A percentile compares a stretch with the other conserved stretches of the same genome.
Conservation (phyloP, 1,284 basidiomycete genomes). For the Mycena sp. region DNA sequence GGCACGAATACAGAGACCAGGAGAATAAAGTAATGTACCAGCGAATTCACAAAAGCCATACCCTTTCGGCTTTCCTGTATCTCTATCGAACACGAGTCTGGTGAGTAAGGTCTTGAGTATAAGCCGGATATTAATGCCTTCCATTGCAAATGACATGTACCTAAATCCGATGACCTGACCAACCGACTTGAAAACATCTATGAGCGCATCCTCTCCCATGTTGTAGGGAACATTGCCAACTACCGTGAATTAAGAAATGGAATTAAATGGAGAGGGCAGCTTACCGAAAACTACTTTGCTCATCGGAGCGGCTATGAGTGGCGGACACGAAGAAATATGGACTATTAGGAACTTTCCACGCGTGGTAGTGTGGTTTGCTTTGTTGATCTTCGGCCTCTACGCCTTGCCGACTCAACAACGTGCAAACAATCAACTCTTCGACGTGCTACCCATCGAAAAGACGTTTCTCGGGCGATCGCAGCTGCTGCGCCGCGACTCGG, state of each 20-base stretch:
- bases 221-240: slow-evolving; percentile 90
- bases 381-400: no score
- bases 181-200: slow-evolving; percentile 87
- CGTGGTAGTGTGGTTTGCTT: no score
- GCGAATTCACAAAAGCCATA: slow-evolving; percentile 98
- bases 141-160: no score
- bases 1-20: slow-evolving; percentile 28
- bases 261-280: slow-evolving; percentile 15
- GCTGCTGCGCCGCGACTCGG: no score
- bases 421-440: no score
- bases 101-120: slow-evolving; percentile 6
- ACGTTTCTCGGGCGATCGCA: no score
- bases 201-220: slow-evolving; percentile 87
- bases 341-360: no score
- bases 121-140: neutral
- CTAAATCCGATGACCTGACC: slow-evolving; percentile 90
- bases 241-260: slow-evolving; percentile 38
- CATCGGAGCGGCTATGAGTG: slow-evolving; percentile 41
- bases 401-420: no score
- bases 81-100: slow-evolving; percentile 95
- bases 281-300: slow-evolving; percentile 62
- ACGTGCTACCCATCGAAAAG: no score
- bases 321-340: no score
- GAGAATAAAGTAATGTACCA: slow-evolving; percentile 67
- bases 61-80: slow-evolving; percentile 95